Evolutionary conservation across 164 flowering plant species (phyloP), one percentile per base, ranked within the genome.

Genomic region (Umbilicus rupestris): DNA sequence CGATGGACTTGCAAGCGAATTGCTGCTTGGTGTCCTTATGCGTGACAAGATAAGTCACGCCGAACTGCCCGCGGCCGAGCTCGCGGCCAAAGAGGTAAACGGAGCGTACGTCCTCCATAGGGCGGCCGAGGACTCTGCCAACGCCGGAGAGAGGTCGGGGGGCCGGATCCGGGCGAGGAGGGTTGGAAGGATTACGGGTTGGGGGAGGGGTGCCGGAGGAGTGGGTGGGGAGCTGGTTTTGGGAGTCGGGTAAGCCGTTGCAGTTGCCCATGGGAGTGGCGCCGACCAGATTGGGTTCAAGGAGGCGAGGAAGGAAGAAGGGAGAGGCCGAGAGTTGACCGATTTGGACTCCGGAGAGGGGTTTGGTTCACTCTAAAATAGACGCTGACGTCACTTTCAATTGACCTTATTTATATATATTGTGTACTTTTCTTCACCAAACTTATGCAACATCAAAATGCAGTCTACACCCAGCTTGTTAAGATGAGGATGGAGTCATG

Each of bases 51-150:
- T 89, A 87, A 22, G 94, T 91, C 14, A 87, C 87, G 16, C 97
- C 97, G 80, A 87, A 91, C 68, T 91, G 96, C 7, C 97, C 97
- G 0, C 94, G 88, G 64, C 97, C 97, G 35, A 91, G 88, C 72
- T 88, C 95, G 1, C 82, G 83, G 16, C 97, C 95, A 73, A 90
- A 82, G 26, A 50, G 55, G 85, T 90, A 88, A 28, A 73, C 80
- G 26, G 75, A 37, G 3, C 89, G 78, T 1, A 87, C 87, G 73
- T 90, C 94, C 67, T 80, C 85, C 84, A 90, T 84, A 16, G 90
- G 87, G 7, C 85, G 84, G 69, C 90, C 89, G 29, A 87, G 90
- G 66, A 87, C 81, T 10, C 94, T 81, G 63, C 94, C 94, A 45
- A 45, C 39, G 37, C 69, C 30, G 59, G 74, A 24, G 59, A 55